A percentile compares a stretch with the other conserved stretches of the same genome.
Conservation (phyloP, 768 basidiomycete species). For the Baorangia bicolor region DNA sequence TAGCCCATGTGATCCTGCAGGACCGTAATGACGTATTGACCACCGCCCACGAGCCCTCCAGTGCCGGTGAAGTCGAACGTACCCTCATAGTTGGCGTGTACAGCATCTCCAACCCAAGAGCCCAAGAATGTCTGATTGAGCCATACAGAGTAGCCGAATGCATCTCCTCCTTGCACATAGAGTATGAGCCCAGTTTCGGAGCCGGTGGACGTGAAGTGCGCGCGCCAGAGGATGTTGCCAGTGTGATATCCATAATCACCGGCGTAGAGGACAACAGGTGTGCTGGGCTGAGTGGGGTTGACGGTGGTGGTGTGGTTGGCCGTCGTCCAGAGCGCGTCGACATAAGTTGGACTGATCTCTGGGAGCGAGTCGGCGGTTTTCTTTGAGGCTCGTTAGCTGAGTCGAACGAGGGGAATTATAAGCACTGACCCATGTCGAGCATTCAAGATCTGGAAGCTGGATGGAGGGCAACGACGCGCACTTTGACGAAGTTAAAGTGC, state of each 20-base stretch:
- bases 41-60: slow-evolving; percentile 18
- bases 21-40: slow-evolving; percentile 46
- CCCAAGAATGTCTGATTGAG: slow-evolving; percentile 48
- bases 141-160: slow-evolving; percentile 52
- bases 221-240: slow-evolving; percentile 52
- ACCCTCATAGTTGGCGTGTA: slow-evolving; percentile 10
- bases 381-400: slow-evolving; percentile 12
- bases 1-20: slow-evolving; percentile 56
- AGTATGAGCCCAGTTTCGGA: slow-evolving; percentile 43
- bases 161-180: slow-evolving; percentile 43
- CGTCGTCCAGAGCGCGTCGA: slow-evolving; percentile 43
- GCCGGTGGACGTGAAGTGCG: slow-evolving; percentile 48
- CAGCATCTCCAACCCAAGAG: slow-evolving; percentile 31
- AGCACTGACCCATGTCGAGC: slow-evolving; percentile 17
- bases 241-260: slow-evolving; percentile 54
- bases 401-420: not conserved
- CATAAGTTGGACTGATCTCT: slow-evolving; percentile 40
- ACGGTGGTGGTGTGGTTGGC: slow-evolving; percentile 42
- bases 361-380: slow-evolving; percentile 30
- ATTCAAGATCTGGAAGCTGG: slow-evolving; percentile 20
- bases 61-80: slow-evolving; percentile 15
- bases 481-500: slow-evolving; percentile 35
- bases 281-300: slow-evolving; percentile 39
- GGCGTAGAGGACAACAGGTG: slow-evolving; percentile 45
- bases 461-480: slow-evolving; percentile 11